Percentiles rank a stretch among this genome's conserved stretches.
These are phyloP conservation scores for Micractinium sp. DNA, from an alignment of 139 green algal genomes.

Conservation along the genomic window DNA sequence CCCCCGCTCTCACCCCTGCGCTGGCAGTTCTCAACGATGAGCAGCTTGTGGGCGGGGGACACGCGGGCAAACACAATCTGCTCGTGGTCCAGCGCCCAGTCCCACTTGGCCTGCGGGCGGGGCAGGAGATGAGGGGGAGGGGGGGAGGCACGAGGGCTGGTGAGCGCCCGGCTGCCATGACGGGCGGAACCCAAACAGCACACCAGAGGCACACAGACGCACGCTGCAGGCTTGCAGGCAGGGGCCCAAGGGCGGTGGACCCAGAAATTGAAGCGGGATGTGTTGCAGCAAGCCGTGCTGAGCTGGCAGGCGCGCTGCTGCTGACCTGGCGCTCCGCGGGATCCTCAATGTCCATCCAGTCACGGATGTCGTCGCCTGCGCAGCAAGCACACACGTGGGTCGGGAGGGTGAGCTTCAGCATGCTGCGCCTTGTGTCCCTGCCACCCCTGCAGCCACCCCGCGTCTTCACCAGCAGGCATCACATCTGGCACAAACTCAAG, in stretches of 20 bases:
- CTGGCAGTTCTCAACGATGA: slow-evolving; percentile 77
- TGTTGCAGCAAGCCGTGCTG: too few species aligned
- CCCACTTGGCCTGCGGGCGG: slow-evolving; percentile 63
- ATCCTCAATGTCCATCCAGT: slow-evolving; percentile 68
- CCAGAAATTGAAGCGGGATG: too few species aligned
- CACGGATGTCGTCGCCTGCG: slow-evolving; percentile 71
- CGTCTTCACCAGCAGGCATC: too few species aligned
- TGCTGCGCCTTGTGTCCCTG: background rate
- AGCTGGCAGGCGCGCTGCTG: too few species aligned
- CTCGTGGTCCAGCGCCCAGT: slow-evolving; percentile 70
- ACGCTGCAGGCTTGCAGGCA: too few species aligned
- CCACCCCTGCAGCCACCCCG: too few species aligned
- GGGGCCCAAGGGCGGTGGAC: too few species aligned
- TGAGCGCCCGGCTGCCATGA: background rate
- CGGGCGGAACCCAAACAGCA: background rate
- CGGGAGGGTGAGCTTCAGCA: background rate
- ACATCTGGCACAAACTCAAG: too few species aligned
- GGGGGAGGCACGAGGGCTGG: background rate
- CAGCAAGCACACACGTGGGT: background rate
- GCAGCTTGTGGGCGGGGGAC: slow-evolving; percentile 86
- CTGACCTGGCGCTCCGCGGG: slow-evolving; percentile 41
- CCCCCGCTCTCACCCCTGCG: slow-evolving; percentile 29
- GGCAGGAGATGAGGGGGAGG: background rate
- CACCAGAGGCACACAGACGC: too few species aligned
- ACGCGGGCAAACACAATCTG: slow-evolving; percentile 80